Base-by-base conservation (phyloP, 2,329 filamentous ascomycete genomes). In the Teratosphaeria epicoccoides region DNA sequence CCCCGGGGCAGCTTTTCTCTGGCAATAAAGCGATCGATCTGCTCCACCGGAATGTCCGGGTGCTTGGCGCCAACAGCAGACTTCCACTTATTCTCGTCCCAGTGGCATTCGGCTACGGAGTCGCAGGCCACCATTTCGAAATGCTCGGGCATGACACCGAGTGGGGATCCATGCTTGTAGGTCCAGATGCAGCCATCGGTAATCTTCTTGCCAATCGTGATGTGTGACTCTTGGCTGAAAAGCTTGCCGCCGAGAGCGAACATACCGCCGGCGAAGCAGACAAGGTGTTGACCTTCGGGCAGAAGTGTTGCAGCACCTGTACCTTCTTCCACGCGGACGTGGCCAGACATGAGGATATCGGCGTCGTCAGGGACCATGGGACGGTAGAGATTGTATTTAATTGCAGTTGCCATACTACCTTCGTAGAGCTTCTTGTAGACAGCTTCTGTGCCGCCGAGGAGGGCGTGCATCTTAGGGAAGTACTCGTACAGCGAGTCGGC, bases 111-210 rank as follows among this genome's bases (percentile, higher is more conserved):
- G 28, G 28, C 7, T 10, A 25, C 25, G 12, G 51, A 63, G 45
- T 46, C 63, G 61, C 80, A 83, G 4, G 76, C 71, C 14, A 78
- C 61, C 43, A 82, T 67, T 28, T 73, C 66, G 58, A 80, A 81
- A 46, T 71, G 65, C 61, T 83, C 81, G 1, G 80, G 79, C 80
- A 83, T 83, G 53, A 83, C 76, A 4, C 80, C 79, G 2, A 76
- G 70, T 1, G 75, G 74, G 4, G 76, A 76, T 9, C 73, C 69
- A 9, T 40, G 33, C 56, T 76, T 73, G 63, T 83, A 83, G 1
- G 79, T 75, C 79, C 79, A 83, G n/a, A 82, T 74, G 61, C 80
- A 83, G 3, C 76, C 77, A 51, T 83, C 74, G 0, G 79, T 77
- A 45, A 83, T 68, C 59, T 80, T 77, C 43, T 72, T 69, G 10